Evolutionary conservation across 495 filamentous ascomycete species (phyloP), one percentile per base, ranked within the genome.

Genomic region (Aspergillus diversus): DNA sequence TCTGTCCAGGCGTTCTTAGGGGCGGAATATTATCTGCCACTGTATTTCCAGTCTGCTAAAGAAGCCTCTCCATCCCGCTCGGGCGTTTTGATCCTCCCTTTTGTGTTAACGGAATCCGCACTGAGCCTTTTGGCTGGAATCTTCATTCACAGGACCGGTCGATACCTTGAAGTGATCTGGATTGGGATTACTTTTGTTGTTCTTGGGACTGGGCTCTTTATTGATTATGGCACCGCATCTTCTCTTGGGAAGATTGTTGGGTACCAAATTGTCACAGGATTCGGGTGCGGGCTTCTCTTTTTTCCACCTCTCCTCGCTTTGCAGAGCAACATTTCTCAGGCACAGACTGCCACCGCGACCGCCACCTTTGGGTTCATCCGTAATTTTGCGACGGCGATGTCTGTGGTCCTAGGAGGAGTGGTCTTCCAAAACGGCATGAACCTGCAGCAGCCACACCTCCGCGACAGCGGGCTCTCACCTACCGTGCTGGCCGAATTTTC

Each of bases 351-450:
- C 0, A 86, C 89, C 0, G 92, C 91, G 4, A 95, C 91, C 0
- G 86, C 87, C 0, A 92, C 90, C 0, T 89, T 92, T 57, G 82
- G 84, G 1, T 93, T 94, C 71, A 78, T 91, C 37, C 84, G 92
- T 5, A 88, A 90, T 65, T 76, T 97, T 6, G 87, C 86, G 1
- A 91, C 87, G 0, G 81, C 89, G 12, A 83, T 90, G 27, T 88
- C 87, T 7, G 85, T 95, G 32, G 90, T 93, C 21, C 83, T 95
- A 31, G 92, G 92, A 15, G 85, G 90, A 13, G 90, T 93, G 3
- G 86, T 97, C 33, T 96, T 96, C 71, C 82, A 85, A 63, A 86
- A 87, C 57, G 77, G 84, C 48, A 89, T 90, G 87, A 57, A 68
- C 17, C 54, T 67, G 37, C 80, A 70, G 47, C 68, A 69, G 5